A percentile compares a stretch with the other conserved stretches of the same genome.
These are phyloP conservation scores for Hypomyces perniciosus DNA, from an alignment of 2,329 filamentous ascomycete species.

Conservation along the genomic window DNA sequence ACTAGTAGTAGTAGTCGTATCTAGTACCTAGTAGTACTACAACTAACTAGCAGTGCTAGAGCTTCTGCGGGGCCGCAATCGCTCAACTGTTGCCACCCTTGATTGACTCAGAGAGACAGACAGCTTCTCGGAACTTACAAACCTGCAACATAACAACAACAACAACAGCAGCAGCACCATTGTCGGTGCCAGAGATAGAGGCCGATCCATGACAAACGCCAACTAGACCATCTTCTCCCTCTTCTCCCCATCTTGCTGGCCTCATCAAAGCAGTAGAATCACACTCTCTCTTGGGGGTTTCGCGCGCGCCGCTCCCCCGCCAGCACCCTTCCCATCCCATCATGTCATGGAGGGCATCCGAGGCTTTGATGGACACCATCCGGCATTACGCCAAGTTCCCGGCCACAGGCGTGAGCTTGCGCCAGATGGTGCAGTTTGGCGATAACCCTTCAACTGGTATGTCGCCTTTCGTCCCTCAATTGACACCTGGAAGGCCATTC, in stretches of 20 bases:
- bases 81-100: conserved; percentile 6
- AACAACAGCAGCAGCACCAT: too few species aligned
- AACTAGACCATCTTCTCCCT: background rate
- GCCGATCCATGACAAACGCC: too few species aligned
- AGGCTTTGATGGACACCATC: conserved; percentile 93
- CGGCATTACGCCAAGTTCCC: conserved; percentile 95
- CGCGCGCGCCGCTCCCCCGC: conserved; percentile 8
- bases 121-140: background rate
- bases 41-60: background rate
- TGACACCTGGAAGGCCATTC: conserved; percentile 59
- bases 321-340: conserved; percentile 16
- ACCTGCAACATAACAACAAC: too few species aligned
- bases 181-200: too few species aligned
- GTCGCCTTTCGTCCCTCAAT: conserved; percentile 20
- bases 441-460: conserved; percentile 85
- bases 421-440: conserved; percentile 99
- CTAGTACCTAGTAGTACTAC: background rate
- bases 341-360: conserved; percentile 93
- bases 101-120: conserved; percentile 17
- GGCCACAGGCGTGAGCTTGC: conserved; percentile 88
- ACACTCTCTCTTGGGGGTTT: background rate
- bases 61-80: conserved; percentile 17
- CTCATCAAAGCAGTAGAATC: background rate
- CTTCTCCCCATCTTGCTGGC: background rate
- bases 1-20: background rate